A percentile compares a stretch with the other conserved stretches of the same genome.
Conservation (phyloP, 129 eudicot genomes). For the Lactuca saligna region DNA sequence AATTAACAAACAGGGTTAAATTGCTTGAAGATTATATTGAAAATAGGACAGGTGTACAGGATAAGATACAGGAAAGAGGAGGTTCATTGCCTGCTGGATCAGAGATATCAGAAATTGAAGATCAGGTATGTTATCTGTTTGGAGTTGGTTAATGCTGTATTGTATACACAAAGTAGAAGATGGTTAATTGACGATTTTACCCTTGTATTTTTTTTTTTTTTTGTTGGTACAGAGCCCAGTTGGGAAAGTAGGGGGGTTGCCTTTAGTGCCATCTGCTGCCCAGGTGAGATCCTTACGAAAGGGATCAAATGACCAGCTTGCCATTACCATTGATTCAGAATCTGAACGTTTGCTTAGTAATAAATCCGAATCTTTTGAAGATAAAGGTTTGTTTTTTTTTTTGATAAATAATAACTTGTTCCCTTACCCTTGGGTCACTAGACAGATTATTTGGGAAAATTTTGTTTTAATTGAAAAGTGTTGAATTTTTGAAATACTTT, state of each 20-base stretch:
- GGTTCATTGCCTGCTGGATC: constrained; percentile 52
- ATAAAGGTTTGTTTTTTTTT: constrained; percentile 60
- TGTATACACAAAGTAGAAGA: not conserved
- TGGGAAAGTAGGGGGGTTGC: constrained; percentile 55
- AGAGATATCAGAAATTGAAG: constrained; percentile 89
- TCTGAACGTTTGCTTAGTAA: constrained; percentile 67
- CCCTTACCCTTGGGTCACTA: not conserved
- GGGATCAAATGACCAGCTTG: constrained; percentile 85
- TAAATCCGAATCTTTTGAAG: constrained; percentile 56
- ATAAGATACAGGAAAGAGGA: constrained; percentile 55
- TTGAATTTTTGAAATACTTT: constrained; percentile 23
- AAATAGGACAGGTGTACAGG: constrained; percentile 37
- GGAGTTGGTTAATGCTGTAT: no score
- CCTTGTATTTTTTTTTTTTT: not conserved
- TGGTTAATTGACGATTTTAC: not conserved
- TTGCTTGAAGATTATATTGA: constrained; percentile 65
- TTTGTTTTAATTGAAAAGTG: not conserved
- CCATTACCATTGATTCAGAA: constrained; percentile 73
- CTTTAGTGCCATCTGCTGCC: constrained; percentile 72
- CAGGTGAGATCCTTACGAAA: constrained; percentile 81
- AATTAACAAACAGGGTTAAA: constrained; percentile 64
- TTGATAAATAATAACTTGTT: not conserved
- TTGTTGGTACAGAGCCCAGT: constrained; percentile 51
- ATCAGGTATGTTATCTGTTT: constrained; percentile 47
- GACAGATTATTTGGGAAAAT: not conserved